Evolutionary conservation across 176 grass and related monocot species (phyloP).

Genomic region (Typha latifolia): DNA sequence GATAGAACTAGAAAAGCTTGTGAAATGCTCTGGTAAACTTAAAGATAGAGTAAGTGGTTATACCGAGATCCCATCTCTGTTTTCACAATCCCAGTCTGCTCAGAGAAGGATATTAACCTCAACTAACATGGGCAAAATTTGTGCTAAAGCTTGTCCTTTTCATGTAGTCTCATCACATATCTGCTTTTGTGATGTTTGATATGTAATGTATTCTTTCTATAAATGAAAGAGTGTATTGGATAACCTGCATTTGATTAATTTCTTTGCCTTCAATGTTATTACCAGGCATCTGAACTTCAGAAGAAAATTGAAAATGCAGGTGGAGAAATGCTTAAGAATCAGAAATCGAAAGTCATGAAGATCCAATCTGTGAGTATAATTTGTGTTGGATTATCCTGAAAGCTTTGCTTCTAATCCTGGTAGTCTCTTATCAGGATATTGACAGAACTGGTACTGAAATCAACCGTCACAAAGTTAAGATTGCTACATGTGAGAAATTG

Average conservation of each 20-base stretch:
- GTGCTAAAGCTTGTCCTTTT: background rate
- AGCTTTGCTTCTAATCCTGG: constrained; percentile 4
- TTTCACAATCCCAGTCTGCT: background rate
- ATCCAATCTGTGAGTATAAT: constrained; percentile 73
- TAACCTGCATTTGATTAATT: background rate
- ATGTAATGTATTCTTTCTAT: background rate
- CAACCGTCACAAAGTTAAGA: constrained; percentile 74
- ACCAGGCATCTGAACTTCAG: constrained; percentile 86
- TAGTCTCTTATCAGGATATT: constrained; percentile 51
- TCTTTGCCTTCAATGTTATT: background rate
- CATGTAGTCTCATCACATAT: background rate
- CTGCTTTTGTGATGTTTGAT: background rate
- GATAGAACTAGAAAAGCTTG: constrained; percentile 57
- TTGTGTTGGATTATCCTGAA: background rate
- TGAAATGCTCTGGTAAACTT: constrained; percentile 75
- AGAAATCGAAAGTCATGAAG: constrained; percentile 66
- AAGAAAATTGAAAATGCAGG: constrained; percentile 90
- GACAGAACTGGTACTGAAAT: constrained; percentile 90
- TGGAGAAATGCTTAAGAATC: constrained; percentile 77
- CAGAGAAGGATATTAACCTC: no score
- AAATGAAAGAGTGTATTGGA: background rate
- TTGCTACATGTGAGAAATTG: constrained; percentile 66
- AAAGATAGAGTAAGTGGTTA: constrained; percentile 58
- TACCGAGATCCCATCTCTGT: constrained; percentile 13
- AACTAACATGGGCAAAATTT: no score